phyloP scores from a whole-genome alignment of 2,329 filamentous ascomycete species.

The Talaromyces sp. region DNA sequence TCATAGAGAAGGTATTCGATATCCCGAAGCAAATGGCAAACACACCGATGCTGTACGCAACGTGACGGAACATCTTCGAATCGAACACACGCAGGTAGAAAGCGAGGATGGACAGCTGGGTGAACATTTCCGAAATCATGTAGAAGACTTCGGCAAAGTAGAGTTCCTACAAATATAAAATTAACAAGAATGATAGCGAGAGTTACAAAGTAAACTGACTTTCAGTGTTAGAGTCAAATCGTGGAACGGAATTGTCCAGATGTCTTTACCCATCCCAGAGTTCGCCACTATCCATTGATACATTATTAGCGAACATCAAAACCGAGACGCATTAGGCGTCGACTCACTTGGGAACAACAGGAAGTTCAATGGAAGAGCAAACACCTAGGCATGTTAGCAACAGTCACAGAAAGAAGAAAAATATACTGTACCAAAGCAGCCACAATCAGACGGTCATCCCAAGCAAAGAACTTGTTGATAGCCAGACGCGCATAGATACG shows the following conservation, averaged over 20 bases:
- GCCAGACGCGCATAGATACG: conserved; percentile 7
- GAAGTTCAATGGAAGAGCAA: conserved; percentile 9
- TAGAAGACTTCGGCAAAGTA: conserved; percentile 38
- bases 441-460: conserved; percentile 10
- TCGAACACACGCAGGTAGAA: conserved; percentile 56
- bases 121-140: conserved; percentile 41
- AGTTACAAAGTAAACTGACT: not conserved
- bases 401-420: not conserved
- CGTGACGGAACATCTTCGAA: conserved; percentile 26
- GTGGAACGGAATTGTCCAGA: conserved; percentile 41
- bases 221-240: conserved; percentile 30
- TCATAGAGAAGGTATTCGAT: conserved; percentile 18
- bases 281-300: conserved; percentile 26
- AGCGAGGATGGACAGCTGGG: conserved; percentile 49
- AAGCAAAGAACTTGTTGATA: conserved; percentile 11
- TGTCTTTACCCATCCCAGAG: conserved; percentile 39
- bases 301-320: not conserved
- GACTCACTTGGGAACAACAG: conserved; percentile 10
- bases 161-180: conserved; percentile 5
- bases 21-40: conserved; percentile 49
- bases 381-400: not conserved
- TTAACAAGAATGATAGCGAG: not conserved
- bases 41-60: conserved; percentile 42
- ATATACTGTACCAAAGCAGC: conserved; percentile 4
- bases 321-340: not conserved